These are phyloP conservation scores for Penicillium bialowiezense DNA, from an alignment of 495 filamentous ascomycete species.

Conservation along the genomic window DNA sequence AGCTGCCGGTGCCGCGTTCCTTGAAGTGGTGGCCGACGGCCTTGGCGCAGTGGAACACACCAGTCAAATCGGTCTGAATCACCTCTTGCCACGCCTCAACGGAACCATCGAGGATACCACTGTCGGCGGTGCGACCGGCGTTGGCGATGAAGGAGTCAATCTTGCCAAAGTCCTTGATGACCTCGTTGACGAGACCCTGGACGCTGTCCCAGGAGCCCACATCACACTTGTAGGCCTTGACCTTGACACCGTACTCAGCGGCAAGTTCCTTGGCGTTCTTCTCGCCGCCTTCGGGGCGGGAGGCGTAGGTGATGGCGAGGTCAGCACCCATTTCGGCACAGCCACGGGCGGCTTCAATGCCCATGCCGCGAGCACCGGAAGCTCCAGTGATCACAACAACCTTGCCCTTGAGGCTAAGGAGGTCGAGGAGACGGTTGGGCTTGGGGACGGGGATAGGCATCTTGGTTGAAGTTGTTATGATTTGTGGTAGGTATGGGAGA, in stretches of 20 bases:
- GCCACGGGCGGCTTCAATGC: conserved; percentile 69
- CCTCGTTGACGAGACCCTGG: conserved; percentile 44
- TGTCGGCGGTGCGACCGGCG: conserved; percentile 62
- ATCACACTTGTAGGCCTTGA: conserved; percentile 62
- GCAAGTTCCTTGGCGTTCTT: conserved; percentile 61
- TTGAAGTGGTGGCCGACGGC: conserved; percentile 64
- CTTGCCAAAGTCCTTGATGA: conserved; percentile 62
- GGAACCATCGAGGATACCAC: conserved; percentile 59
- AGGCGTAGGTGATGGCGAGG: conserved; percentile 65
- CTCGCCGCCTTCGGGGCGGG: conserved; percentile 57
- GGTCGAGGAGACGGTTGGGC: conserved; percentile 56
- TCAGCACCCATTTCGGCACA: conserved; percentile 72
- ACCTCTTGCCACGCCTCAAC: conserved; percentile 68
- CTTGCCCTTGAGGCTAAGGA: conserved; percentile 72
- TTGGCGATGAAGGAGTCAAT: conserved; percentile 69
- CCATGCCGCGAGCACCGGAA: conserved; percentile 67
- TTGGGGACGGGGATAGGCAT: conserved; percentile 58
- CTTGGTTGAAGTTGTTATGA: conserved; percentile 6
- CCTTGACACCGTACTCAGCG: conserved; percentile 61
- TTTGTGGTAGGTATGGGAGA: neutral
- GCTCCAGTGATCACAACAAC: conserved; percentile 70
- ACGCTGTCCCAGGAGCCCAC: conserved; percentile 53
- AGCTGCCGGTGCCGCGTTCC: conserved; percentile 55
- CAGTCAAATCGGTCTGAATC: conserved; percentile 61
- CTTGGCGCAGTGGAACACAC: conserved; percentile 68